Base-by-base conservation (phyloP, 495 filamentous ascomycete genomes). In the Wilcoxina mikolae region DNA sequence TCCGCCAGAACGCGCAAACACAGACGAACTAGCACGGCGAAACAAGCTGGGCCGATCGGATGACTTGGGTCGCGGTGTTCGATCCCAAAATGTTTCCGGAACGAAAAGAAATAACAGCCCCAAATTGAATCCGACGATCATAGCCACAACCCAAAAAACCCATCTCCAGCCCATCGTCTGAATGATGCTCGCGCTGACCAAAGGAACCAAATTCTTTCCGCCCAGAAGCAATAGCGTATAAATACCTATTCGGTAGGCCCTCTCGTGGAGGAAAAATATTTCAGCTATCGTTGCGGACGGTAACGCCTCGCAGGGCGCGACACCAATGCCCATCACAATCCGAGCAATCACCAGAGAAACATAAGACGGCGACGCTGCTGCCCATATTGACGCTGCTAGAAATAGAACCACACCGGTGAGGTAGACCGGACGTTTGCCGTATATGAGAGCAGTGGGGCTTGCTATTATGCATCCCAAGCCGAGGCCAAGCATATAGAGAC, bases 31-130 rank as follows among this genome's bases (percentile, higher is more conserved):
- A 23, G 33, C 51, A 61, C 49, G 33, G 50, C 67, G 0, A 69
- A 74, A 1, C 71, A 76, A 24, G 65, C 60, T 7, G 71, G 65
- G 10, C 68, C 70, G 38, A 74, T 68, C 53, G 72, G 69, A 65
- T 18, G 60, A 68, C 56, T 76, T 77, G 60, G 84, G 76, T 39
- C 75, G 71, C 2, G 89, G 90, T 2, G 82, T 82, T 20, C 91
- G 76, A 63, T 95, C 88, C 91, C 91, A 95, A 62, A 95, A 95
- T 0, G 89, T 95, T 69, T 98, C 91, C 0, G 91, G 91, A 4
- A 94, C 84, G 60, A 95, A 94, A 53, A 98, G 73, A 60, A 95
- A 94, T 0, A 95, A 71, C 0, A 93, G 68, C 7, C 76, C 61
- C 39, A 83, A 75, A 57, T 83, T 85, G 50, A 82, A 78, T 0